These are phyloP conservation scores for Curvularia sp. DNA, from an alignment of 2,329 filamentous ascomycete species.

Conservation along the genomic window DNA sequence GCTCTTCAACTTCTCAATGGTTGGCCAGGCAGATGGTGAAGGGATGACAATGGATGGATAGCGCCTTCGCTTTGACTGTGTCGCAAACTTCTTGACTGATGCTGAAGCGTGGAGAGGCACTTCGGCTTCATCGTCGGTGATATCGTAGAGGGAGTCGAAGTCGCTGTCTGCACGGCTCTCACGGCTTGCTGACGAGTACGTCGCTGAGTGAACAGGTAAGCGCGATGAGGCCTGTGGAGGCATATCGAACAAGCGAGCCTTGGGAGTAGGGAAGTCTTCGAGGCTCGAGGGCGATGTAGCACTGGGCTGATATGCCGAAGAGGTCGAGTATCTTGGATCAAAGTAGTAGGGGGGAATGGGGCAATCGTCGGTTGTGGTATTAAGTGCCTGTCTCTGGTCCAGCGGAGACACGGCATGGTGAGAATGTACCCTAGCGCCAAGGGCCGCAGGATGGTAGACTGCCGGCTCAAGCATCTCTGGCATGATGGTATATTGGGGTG, in stretches of 20 bases:
- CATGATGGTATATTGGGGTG: conserved; percentile 54
- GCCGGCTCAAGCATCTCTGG: conserved; percentile 56
- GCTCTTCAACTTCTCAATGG: conserved; percentile 62
- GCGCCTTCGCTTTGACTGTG: conserved; percentile 54
- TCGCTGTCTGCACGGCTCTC: conserved; percentile 73
- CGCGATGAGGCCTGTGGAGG: conserved; percentile 56
- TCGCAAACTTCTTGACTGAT: conserved; percentile 55
- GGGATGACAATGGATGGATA: conserved; percentile 68
- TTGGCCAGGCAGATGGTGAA: conserved; percentile 63
- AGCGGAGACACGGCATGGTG: conserved; percentile 57
- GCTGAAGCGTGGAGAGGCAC: conserved; percentile 61
- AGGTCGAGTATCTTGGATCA: conserved; percentile 47
- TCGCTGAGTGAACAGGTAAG: conserved; percentile 53
- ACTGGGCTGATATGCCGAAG: conserved; percentile 41
- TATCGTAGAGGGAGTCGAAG: conserved; percentile 87
- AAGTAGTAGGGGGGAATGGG: conserved; percentile 49
- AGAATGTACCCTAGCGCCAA: conserved; percentile 36
- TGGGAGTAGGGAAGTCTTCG: conserved; percentile 74
- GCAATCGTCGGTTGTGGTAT: conserved; percentile 63
- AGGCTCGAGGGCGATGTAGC: conserved; percentile 55
- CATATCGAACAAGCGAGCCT: conserved; percentile 67
- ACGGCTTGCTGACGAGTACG: conserved; percentile 65
- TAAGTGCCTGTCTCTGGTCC: conserved; percentile 65
- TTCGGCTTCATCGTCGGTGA: conserved; percentile 76
- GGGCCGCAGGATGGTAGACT: conserved; percentile 54